Evolutionary conservation across 2,329 filamentous ascomycete genomes (phyloP).

Genomic region (Neonectria punicea): DNA sequence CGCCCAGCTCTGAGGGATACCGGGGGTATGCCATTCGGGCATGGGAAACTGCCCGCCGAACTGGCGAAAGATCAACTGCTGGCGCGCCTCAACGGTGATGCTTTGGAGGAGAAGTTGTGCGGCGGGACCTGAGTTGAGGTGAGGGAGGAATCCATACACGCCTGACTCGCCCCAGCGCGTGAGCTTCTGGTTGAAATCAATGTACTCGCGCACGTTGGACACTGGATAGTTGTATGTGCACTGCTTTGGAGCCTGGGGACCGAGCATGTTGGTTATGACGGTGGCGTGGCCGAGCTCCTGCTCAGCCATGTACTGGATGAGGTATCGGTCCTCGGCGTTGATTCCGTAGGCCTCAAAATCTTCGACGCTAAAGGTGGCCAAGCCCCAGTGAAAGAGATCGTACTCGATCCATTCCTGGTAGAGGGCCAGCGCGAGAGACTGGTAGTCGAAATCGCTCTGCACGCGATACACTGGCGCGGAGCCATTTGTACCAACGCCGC

Average conservation of each 20-base stretch:
- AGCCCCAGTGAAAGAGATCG: conserved; percentile 82
- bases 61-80: conserved; percentile 87
- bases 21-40: conserved; percentile 84
- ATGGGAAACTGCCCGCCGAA: conserved; percentile 83
- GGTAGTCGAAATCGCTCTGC: conserved; percentile 84
- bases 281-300: conserved; percentile 84
- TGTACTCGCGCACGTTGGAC: conserved; percentile 77
- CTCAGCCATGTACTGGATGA: conserved; percentile 81
- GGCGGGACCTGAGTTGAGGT: conserved; percentile 80
- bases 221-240: conserved; percentile 88
- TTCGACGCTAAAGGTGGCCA: conserved; percentile 73
- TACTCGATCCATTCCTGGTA: conserved; percentile 90
- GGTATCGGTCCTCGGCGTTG: conserved; percentile 72
- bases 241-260: conserved; percentile 73
- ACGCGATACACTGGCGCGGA: conserved; percentile 79
- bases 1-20: conserved; percentile 84
- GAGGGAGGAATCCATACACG: conserved; percentile 83
- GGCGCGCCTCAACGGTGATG: conserved; percentile 81
- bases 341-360: conserved; percentile 78
- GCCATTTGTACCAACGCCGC: conserved; percentile 83
- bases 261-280: conserved; percentile 81
- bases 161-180: conserved; percentile 83
- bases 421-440: conserved; percentile 78
- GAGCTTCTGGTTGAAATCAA: conserved; percentile 89
- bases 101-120: conserved; percentile 79